phyloP scores from a whole-genome alignment of 371 early-diverging fungal genomes.

The Syncephalastrum sp. region DNA sequence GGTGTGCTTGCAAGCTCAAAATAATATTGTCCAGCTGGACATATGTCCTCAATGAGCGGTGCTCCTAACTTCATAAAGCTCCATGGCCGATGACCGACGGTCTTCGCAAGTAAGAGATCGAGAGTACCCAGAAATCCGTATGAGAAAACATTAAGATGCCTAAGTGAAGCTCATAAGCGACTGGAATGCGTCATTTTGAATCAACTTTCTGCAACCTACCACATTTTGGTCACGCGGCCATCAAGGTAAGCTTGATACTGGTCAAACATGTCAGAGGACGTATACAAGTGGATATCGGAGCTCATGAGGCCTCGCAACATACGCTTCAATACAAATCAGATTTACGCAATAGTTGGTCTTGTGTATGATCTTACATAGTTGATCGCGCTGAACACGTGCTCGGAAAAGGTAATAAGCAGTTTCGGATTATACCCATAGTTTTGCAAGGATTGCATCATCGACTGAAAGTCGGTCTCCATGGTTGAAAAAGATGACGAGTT shows the following conservation, averaged over 20 bases:
- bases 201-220: slow-evolving; percentile 14
- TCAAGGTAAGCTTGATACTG: slow-evolving; percentile 29
- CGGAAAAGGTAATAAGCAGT: slow-evolving; percentile 26
- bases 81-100: slow-evolving; percentile 21
- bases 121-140: slow-evolving; percentile 28
- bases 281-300: slow-evolving; percentile 18
- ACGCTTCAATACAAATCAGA: slow-evolving; percentile 11
- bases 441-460: slow-evolving; percentile 3
- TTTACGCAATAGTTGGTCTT: no score
- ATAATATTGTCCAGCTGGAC: slow-evolving; percentile 24
- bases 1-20: slow-evolving; percentile 15
- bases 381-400: slow-evolving; percentile 25
- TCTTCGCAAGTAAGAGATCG: slow-evolving; percentile 17
- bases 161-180: background rate
- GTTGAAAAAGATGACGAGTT: slow-evolving; percentile 14
- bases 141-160: slow-evolving; percentile 29
- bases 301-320: slow-evolving; percentile 24
- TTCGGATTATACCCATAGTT: slow-evolving; percentile 19
- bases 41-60: slow-evolving; percentile 11
- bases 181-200: background rate
- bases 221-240: slow-evolving; percentile 19
- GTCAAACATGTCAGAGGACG: slow-evolving; percentile 23
- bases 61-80: slow-evolving; percentile 11
- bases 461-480: slow-evolving; percentile 25
- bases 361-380: slow-evolving; percentile 19